phyloP scores from a whole-genome alignment of 768 basidiomycete species.

The Suillus weaverae region DNA sequence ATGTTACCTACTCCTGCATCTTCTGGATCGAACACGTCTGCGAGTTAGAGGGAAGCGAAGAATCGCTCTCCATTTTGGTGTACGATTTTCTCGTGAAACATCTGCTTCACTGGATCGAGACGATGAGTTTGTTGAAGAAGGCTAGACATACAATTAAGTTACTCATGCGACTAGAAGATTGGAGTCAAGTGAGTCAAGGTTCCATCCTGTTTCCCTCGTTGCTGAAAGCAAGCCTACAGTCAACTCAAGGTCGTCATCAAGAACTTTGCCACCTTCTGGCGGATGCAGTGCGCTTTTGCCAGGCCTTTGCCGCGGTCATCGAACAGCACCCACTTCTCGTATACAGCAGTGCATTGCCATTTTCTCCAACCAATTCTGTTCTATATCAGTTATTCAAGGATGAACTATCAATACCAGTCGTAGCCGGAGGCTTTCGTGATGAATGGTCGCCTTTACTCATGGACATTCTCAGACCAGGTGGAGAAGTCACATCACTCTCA shows the following conservation, averaged over 20 bases:
- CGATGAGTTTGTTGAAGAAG: constrained; percentile 30
- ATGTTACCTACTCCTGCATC: constrained; percentile 24
- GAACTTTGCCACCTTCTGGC: constrained; percentile 21
- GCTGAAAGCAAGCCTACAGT: constrained; percentile 14
- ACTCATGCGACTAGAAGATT: constrained; percentile 27
- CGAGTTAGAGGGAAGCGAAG: constrained; percentile 6
- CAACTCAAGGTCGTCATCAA: constrained; percentile 12
- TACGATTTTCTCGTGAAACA: constrained; percentile 22
- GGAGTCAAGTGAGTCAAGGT: constrained; percentile 23
- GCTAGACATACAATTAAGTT: constrained; percentile 33
- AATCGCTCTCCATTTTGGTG: constrained; percentile 16
- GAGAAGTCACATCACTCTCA: constrained; percentile 19
- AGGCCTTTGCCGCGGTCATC: constrained; percentile 30
- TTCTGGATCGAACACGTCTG: constrained; percentile 34
- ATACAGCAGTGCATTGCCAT: constrained; percentile 32
- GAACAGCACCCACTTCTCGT: constrained; percentile 35
- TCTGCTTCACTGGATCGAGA: constrained; percentile 36
- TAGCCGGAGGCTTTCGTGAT: constrained; percentile 31
- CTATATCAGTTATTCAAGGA: constrained; percentile 30
- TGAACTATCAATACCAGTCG: constrained; percentile 20
- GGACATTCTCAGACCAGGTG: constrained; percentile 23
- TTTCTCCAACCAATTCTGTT: constrained; percentile 26
- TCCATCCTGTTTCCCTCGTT: neutral
- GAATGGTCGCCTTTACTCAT: constrained; percentile 33
- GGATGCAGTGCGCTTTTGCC: constrained; percentile 33